phyloP scores from a whole-genome alignment of 129 eudicot species.

The Lactuca saligna region DNA sequence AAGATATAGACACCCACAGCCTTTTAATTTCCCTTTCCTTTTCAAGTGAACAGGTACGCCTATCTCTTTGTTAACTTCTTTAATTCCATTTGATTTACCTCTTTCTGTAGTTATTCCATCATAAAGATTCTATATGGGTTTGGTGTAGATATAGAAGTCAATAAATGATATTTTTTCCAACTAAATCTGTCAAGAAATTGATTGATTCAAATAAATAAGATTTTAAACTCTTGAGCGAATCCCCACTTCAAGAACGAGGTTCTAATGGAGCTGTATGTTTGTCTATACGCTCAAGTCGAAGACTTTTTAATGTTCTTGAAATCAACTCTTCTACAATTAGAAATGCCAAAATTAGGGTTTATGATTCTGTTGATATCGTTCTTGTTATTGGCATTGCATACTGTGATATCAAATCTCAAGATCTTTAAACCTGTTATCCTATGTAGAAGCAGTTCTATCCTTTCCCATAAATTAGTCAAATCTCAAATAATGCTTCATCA shows the following conservation, averaged over 20 bases:
- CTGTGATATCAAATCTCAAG: constrained; percentile 38
- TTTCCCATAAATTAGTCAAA: constrained; percentile 34
- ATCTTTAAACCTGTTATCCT: constrained; percentile 24
- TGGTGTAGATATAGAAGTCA: constrained; percentile 21
- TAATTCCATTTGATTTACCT: constrained; percentile 9
- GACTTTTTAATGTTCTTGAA: background rate
- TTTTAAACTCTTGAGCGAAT: background rate
- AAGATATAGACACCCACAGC: constrained; percentile 18
- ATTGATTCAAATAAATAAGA: constrained; percentile 9
- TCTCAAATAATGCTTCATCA: constrained; percentile 24
- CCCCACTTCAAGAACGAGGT: constrained; percentile 6
- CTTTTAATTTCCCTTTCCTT: constrained; percentile 4
- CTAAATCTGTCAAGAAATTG: background rate
- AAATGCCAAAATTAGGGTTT: constrained; percentile 39
- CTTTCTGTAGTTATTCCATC: background rate
- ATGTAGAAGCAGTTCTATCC: constrained; percentile 29
- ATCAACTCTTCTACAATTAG: constrained; percentile 7
- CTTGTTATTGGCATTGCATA: constrained; percentile 29
- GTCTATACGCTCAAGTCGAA: constrained; percentile 12
- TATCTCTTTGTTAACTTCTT: constrained; percentile 21
- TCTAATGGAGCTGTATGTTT: constrained; percentile 7
- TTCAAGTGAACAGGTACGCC: constrained; percentile 26
- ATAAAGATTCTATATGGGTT: constrained; percentile 8
- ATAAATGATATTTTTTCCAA: constrained; percentile 5
- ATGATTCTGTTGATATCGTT: constrained; percentile 25